Conservation (phyloP, 2,329 filamentous ascomycete genomes). For the Penicillium sp. region DNA sequence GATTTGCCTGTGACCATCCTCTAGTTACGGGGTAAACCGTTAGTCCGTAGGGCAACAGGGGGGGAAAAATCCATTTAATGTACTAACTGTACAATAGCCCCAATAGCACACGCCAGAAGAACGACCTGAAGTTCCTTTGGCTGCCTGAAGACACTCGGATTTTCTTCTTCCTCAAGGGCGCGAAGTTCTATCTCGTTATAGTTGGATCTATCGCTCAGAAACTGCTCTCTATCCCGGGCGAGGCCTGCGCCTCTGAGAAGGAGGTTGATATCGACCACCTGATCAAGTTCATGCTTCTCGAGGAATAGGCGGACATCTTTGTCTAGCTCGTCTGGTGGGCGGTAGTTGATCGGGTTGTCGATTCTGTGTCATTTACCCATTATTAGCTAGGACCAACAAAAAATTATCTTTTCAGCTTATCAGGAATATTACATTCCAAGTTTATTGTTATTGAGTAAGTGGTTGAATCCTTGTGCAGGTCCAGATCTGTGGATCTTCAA, state of each 20-base stretch:
- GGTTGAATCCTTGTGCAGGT: conserved; percentile 7
- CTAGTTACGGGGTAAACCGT: not conserved
- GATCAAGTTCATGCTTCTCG: conserved; percentile 4
- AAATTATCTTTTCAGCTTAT: no score
- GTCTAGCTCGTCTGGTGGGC: conserved; percentile 8
- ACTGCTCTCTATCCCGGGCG: conserved; percentile 7
- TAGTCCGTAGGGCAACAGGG: not conserved
- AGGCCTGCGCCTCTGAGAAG: conserved; percentile 12
- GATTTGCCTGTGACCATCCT: conserved; percentile 31
- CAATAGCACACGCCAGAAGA: conserved; percentile 29
- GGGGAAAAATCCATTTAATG: not conserved
- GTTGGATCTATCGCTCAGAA: not conserved
- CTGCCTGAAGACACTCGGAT: conserved; percentile 20
- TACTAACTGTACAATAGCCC: conserved; percentile 27
- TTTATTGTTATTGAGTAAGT: conserved; percentile 13
- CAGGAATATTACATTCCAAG: conserved; percentile 9
- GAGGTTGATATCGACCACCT: conserved; percentile 13
- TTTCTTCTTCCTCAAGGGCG: conserved; percentile 12
- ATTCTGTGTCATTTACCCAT: not conserved
- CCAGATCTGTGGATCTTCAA: not conserved
- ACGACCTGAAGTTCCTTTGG: conserved; percentile 28
- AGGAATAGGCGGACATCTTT: conserved; percentile 13
- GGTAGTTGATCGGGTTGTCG: conserved; percentile 15
- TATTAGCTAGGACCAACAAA: not conserved
- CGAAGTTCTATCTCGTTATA: conserved; percentile 9